These are phyloP conservation scores for Hypoxylon sp. DNA, from an alignment of 2,329 filamentous ascomycete genomes.

Conservation along the genomic window DNA sequence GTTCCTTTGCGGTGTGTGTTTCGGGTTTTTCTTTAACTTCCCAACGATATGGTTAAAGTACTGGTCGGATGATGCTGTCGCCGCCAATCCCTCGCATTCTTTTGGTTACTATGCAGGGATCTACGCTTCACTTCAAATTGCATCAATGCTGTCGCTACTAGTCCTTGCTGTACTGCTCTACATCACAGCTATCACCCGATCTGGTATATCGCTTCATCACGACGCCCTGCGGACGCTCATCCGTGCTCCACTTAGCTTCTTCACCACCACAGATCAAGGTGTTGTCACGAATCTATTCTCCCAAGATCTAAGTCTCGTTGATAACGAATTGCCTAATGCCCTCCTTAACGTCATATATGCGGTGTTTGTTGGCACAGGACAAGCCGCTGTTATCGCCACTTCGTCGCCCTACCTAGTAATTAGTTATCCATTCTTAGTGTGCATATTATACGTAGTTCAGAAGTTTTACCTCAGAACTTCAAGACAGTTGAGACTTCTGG, in stretches of 20 bases:
- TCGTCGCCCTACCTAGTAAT: conserved; percentile 59
- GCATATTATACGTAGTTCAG: conserved; percentile 61
- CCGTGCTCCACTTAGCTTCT: conserved; percentile 56
- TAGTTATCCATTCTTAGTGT: conserved; percentile 60
- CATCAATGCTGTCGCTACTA: conserved; percentile 39
- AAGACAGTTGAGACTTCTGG: conserved; percentile 65
- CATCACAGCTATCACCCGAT: conserved; percentile 35
- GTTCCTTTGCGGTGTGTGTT: conserved; percentile 34
- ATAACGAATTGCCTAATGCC: conserved; percentile 55
- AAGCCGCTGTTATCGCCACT: conserved; percentile 60
- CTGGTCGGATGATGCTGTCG: conserved; percentile 45
- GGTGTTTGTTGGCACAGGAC: conserved; percentile 53
- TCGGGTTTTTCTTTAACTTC: conserved; percentile 47
- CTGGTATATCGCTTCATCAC: conserved; percentile 44
- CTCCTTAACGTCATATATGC: conserved; percentile 44
- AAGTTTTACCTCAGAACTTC: conserved; percentile 67
- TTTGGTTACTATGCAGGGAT: conserved; percentile 48
- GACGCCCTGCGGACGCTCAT: conserved; percentile 56
- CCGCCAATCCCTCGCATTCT: conserved; percentile 36
- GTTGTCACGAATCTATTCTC: conserved; percentile 58
- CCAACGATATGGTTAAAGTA: conserved; percentile 48
- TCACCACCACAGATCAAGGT: conserved; percentile 55
- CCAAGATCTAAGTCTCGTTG: conserved; percentile 59
- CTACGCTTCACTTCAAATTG: conserved; percentile 45
- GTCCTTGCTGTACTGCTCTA: conserved; percentile 35